Evolutionary conservation across 805 yeast genomes (phyloP), one percentile per base, ranked within the genome.

Genomic region (Tetrapisispora taiwanensis): DNA sequence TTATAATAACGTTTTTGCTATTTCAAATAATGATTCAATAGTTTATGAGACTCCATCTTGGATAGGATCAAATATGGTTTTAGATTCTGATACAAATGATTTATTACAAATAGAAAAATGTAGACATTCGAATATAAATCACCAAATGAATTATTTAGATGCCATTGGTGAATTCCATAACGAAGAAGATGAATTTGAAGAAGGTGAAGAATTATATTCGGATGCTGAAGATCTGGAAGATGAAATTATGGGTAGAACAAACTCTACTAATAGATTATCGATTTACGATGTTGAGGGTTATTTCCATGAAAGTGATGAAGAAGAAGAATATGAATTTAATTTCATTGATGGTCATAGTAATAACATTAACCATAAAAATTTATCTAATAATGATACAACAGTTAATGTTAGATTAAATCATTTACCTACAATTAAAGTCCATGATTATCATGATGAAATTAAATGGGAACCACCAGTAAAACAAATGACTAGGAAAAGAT

Each of bases 401-500:
- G 14, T 3, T 33, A 9, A 26, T 8, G 26, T 15, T 3, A 24
- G 32, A 12, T 13, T 26, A 6, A 19, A 31, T 32, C 34, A 30
- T 30, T 22, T 19, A 9, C 18, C 17, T 20, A n/a, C 31, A 19
- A 34, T 26, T 5, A 18, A 10, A 27, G 14, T n/a, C 13, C 15
- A 22, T 13, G 37, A 36, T 13, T 36, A 36, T 8, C 48, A 51
- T 36, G 54, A 49, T 39, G 66, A 60, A 33, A 56, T 56, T 22
- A 71, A 76, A 51, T 78, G 82, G 82, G 54, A 49, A 7, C 82
- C 82, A 1, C 54, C 61, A 8, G 63, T 63, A 9, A 72, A 68
- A 46, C 46, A 53, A 18, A 54, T 59, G 35, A 51, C 70, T 6
- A 58, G 67, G 39, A 62, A 70, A 30, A 73, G 72, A 47, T 66